phyloP scores from a whole-genome alignment of 305 asterid species.

The Solanum hybrid region DNA sequence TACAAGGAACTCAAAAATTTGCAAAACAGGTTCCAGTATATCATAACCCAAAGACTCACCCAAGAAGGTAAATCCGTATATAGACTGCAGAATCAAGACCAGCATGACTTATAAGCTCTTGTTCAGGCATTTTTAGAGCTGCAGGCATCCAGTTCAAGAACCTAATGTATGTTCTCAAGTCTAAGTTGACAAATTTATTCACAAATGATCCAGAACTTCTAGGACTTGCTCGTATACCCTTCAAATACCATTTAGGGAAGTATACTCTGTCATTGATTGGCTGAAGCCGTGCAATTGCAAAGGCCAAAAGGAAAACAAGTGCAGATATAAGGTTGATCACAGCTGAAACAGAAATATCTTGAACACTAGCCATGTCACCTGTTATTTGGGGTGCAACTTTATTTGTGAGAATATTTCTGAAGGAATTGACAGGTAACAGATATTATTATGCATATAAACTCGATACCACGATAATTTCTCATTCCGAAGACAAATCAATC shows the following conservation, averaged over 20 bases:
- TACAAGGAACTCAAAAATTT: not conserved
- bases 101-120: slow-evolving; percentile 86
- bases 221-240: slow-evolving; percentile 88
- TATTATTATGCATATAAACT: not conserved
- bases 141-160: slow-evolving; percentile 99
- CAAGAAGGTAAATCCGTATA: slow-evolving; percentile 84
- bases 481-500: not conserved
- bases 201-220: slow-evolving; percentile 49
- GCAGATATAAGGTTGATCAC: slow-evolving; percentile 74
- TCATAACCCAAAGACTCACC: slow-evolving; percentile 31
- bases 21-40: not conserved
- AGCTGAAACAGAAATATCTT: slow-evolving; percentile 63
- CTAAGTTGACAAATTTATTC: slow-evolving; percentile 61
- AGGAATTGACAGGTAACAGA: not conserved
- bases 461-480: not conserved
- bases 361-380: slow-evolving; percentile 52
- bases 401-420: not conserved
- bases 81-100: slow-evolving; percentile 92
- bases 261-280: slow-evolving; percentile 85
- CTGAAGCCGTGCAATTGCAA: slow-evolving; percentile 81
- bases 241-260: slow-evolving; percentile 94
- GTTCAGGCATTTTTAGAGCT: slow-evolving; percentile 92
- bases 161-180: slow-evolving; percentile 49
- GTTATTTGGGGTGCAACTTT: not conserved
- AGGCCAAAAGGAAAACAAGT: slow-evolving; percentile 71